Evolutionary conservation across 2,329 filamentous ascomycete species (phyloP).

Genomic region (Alternaria triticina): DNA sequence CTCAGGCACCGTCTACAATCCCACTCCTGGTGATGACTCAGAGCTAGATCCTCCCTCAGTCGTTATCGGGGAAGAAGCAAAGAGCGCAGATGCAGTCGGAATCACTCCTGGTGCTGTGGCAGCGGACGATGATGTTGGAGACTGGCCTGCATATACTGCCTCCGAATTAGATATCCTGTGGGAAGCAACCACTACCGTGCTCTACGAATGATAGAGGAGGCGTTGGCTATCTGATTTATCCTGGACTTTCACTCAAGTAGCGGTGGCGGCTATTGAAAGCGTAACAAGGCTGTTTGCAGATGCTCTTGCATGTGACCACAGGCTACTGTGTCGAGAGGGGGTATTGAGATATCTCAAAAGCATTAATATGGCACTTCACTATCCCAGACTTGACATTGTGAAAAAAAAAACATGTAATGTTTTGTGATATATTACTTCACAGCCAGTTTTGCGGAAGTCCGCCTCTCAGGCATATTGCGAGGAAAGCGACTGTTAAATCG

Average conservation of each 20-base stretch:
- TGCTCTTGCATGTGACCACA: background rate
- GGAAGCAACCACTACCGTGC: background rate
- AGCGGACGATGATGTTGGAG: too few species aligned
- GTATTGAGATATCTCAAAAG: background rate
- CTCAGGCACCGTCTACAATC: background rate
- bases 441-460: accelerated
- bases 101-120: background rate
- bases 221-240: background rate
- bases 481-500: background rate
- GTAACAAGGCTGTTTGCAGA: background rate
- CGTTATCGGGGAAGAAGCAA: background rate
- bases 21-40: background rate
- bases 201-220: background rate
- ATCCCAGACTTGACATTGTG: accelerated
- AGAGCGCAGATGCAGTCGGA: background rate
- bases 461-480: background rate
- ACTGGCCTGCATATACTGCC: background rate
- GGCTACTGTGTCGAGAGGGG: background rate
- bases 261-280: background rate
- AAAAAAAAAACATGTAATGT: too few species aligned
- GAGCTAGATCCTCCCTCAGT: background rate
- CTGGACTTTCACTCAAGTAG: background rate
- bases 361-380: background rate
- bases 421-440: background rate
- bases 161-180: background rate